Evolutionary conservation across 108 stramenopile genomes (phyloP).

Genomic region (Conticribra weissflogii): DNA sequence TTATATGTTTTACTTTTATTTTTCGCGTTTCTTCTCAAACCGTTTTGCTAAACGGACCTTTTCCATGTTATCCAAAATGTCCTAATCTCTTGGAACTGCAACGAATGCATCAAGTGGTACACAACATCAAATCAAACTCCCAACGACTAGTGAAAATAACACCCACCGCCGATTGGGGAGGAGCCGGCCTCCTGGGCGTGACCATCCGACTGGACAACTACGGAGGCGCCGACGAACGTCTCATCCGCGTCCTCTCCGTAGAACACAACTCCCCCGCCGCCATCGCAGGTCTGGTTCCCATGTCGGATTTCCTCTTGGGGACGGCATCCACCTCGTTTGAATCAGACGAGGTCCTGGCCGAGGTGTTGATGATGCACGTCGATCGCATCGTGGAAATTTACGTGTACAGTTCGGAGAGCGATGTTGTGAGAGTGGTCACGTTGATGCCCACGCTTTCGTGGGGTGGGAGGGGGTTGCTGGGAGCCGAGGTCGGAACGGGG

Average conservation of each 20-base stretch:
- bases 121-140: slow-evolving; percentile 86
- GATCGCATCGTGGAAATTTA: slow-evolving; percentile 91
- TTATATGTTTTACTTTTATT: slow-evolving; percentile 9
- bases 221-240: slow-evolving; percentile 83
- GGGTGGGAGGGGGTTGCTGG: slow-evolving; percentile 88
- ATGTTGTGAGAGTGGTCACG: slow-evolving; percentile 89
- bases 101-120: slow-evolving; percentile 56
- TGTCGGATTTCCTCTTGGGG: slow-evolving; percentile 77
- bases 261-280: slow-evolving; percentile 70
- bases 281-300: slow-evolving; percentile 67
- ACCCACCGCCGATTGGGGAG: slow-evolving; percentile 89
- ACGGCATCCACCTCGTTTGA: slow-evolving; percentile 68
- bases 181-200: slow-evolving; percentile 93
- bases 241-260: slow-evolving; percentile 80
- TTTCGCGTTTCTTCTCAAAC: slow-evolving; percentile 7
- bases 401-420: slow-evolving; percentile 91
- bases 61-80: too few species aligned
- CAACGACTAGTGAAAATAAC: slow-evolving; percentile 77
- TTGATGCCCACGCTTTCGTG: slow-evolving; percentile 86
- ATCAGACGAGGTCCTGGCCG: slow-evolving; percentile 61
- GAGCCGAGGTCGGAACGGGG: slow-evolving; percentile 93
- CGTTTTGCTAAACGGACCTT: background rate
- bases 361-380: slow-evolving; percentile 64
- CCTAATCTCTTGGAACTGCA: too few species aligned
- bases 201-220: slow-evolving; percentile 96